Evolutionary conservation across 352 stramenopile genomes (phyloP).

Genomic region (Phytophthora pseudosyringae): DNA sequence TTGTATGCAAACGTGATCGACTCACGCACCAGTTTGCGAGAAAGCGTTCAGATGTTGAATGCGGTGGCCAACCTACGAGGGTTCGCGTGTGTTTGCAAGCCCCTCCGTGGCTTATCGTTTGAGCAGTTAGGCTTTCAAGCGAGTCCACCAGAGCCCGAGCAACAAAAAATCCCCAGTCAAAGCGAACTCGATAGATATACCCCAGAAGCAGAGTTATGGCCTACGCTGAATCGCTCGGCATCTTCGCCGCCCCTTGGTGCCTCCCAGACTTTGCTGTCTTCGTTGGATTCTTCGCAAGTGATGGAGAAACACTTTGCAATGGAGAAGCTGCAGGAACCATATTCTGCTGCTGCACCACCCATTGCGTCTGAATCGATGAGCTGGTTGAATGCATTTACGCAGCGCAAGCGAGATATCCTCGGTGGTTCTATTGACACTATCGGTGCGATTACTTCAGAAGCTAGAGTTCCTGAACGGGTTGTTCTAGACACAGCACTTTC

Average conservation of each 20-base stretch:
- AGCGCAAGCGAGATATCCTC: slow-evolving; percentile 75
- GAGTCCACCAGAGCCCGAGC: slow-evolving; percentile 24
- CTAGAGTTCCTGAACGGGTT: background rate
- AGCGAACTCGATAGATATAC: slow-evolving; percentile 8
- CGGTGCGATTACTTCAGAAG: background rate
- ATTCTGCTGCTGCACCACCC: background rate
- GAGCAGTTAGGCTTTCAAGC: slow-evolving; percentile 59
- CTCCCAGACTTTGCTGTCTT: background rate
- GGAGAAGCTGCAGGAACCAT: background rate
- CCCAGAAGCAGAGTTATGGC: slow-evolving; percentile 29
- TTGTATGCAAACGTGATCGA: slow-evolving; percentile 77
- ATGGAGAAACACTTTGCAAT: slow-evolving; percentile 12
- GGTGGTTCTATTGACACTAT: slow-evolving; percentile 39
- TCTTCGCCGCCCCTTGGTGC: slow-evolving; percentile 6
- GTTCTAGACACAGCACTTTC: background rate
- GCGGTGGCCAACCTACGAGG: slow-evolving; percentile 66
- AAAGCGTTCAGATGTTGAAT: slow-evolving; percentile 71
- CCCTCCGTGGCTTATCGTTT: slow-evolving; percentile 52
- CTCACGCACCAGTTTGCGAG: slow-evolving; percentile 63
- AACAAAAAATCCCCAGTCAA: slow-evolving; percentile 2
- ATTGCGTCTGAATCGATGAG: slow-evolving; percentile 53
- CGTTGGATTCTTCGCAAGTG: background rate
- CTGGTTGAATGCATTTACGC: slow-evolving; percentile 69
- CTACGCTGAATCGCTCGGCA: slow-evolving; percentile 34
- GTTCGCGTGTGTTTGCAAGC: slow-evolving; percentile 62